Conservation (phyloP, 1,284 basidiomycete genomes). For the Fomitiporia mediterranea region DNA sequence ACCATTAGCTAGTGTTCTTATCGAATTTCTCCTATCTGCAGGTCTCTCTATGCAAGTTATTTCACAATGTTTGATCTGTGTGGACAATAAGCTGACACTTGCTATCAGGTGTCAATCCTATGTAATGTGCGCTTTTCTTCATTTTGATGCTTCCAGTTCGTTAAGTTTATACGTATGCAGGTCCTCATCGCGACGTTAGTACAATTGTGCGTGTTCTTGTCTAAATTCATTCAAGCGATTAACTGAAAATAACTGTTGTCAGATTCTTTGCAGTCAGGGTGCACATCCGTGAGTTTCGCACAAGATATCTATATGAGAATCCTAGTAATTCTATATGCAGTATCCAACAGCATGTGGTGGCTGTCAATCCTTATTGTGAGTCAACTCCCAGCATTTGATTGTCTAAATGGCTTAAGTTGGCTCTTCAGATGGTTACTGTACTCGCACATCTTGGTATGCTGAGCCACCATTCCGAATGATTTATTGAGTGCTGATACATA, state of each 20-base stretch:
- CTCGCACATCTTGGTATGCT: conserved; percentile 16
- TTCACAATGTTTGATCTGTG: too few species aligned
- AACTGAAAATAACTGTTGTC: background rate
- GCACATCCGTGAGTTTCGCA: conserved; percentile 6
- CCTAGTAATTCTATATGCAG: background rate
- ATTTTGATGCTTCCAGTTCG: background rate
- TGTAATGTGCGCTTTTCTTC: conserved; percentile 8
- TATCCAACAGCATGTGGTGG: conserved; percentile 13
- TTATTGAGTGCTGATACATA: background rate
- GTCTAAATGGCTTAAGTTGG: background rate
- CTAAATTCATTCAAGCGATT: background rate
- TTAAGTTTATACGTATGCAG: background rate
- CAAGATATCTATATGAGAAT: background rate
- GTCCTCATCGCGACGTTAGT: conserved; percentile 12
- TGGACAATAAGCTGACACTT: too few species aligned
- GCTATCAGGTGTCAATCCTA: conserved; percentile 11
- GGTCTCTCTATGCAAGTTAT: conserved; percentile 16
- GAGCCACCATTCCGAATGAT: background rate
- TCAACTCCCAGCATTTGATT: background rate
- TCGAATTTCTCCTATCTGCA: background rate
- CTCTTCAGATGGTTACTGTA: conserved; percentile 7
- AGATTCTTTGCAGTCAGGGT: conserved; percentile 16
- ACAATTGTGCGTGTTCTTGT: conserved; percentile 8
- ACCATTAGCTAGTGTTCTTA: background rate
- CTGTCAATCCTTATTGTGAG: conserved; percentile 15